phyloP scores from a whole-genome alignment of 2,329 filamentous ascomycete genomes.

The Aspergillus luchuensis region DNA sequence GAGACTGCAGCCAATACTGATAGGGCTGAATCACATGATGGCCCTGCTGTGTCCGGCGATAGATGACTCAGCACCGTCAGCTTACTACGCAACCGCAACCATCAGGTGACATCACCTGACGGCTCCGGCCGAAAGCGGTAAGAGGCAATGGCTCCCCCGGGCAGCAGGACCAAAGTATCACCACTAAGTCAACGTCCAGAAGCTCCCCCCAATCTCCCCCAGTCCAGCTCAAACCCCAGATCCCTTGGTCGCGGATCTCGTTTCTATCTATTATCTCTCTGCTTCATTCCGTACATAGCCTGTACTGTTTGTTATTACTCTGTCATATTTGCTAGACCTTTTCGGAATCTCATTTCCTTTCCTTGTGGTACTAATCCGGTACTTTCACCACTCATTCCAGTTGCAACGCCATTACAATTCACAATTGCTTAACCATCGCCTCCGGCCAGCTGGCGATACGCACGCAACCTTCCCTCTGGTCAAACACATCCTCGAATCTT shows the following conservation, averaged over 20 bases:
- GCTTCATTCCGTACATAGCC: background rate
- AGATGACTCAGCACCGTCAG: constrained; percentile 2
- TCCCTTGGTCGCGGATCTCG: background rate
- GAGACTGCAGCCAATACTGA: background rate
- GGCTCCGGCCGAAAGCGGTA: constrained; percentile 12
- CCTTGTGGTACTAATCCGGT: background rate
- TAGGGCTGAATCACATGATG: constrained; percentile 23
- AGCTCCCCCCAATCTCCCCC: background rate
- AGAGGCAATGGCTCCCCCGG: constrained; percentile 3
- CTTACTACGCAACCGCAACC: background rate
- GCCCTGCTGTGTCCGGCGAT: background rate
- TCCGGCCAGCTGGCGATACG: background rate
- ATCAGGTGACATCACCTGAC: constrained; percentile 18
- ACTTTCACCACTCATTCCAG: background rate
- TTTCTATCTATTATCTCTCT: background rate
- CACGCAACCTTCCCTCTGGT: background rate
- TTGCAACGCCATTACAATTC: background rate
- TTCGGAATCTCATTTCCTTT: background rate
- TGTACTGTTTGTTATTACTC: background rate
- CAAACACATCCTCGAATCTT: background rate
- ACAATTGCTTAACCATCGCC: background rate
- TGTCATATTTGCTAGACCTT: background rate
- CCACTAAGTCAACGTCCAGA: background rate
- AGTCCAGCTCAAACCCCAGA: background rate
- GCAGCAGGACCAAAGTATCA: constrained; percentile 1